Evolutionary conservation across 2,329 filamentous ascomycete species (phyloP), one percentile per base, ranked within the genome.

Genomic region (Paracorniculantispora psalliotae): DNA sequence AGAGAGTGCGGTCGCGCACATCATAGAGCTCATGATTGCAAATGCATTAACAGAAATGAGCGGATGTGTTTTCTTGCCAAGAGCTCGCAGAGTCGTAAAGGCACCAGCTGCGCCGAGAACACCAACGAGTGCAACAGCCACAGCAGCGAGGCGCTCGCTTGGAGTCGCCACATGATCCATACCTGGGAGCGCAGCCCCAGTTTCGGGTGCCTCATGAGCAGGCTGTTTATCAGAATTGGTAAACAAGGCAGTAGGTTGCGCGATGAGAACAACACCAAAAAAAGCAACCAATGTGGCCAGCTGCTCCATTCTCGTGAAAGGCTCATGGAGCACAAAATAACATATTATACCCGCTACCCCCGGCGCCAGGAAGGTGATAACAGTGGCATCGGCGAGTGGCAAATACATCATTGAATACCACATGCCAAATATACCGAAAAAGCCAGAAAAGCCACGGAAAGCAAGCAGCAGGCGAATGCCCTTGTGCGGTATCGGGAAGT

Each of bases 21-120:
- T 85, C 2, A 92, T 66, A 0, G 84, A 87, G 65, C 87, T 90
- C 75, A 84, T 87, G 0, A 79, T 76, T 3, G 86, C 85, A 67
- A 96, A 96, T 72, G 92, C 96, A 67, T 91, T 96, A 59, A 96
- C 90, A 2, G 84, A 89, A 59, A 96, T 85, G n/a, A 96, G 77
- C 0, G 92, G 84, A 68, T 96, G 91, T 0, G 89, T 88, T 28
- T 90, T 82, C 65, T 84, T 84, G 15, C 92, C 92, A 61, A 96
- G 93, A 72, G 88, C 85, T 17, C 91, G 82, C 63, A 96, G 88
- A 0, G 84, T 84, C 0, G 86, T 91, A 67, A 87, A 92, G 8
- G 91, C 90, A 2, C 82, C 82, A 0, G 90, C 85, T 8, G 86
- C 83, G 9, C 92, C 92, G 1, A 91, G 65, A 0, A 96, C 91